Evolutionary conservation across 495 filamentous ascomycete genomes (phyloP), one percentile per base, ranked within the genome.

Genomic region (Penicillium ochrochloron): DNA sequence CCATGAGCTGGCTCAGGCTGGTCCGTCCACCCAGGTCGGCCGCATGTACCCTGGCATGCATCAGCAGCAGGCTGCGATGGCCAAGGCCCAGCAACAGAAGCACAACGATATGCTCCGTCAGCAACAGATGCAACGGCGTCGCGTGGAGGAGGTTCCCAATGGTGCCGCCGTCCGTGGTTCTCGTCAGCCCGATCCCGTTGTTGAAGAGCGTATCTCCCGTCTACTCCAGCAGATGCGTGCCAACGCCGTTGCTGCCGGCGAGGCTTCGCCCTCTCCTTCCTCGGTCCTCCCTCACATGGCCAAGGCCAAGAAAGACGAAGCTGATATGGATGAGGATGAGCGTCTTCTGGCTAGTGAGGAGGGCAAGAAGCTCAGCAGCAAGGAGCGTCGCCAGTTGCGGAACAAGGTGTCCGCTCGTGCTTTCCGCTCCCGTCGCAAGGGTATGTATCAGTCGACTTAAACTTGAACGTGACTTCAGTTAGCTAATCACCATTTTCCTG

Each of bases 251-350:
- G 71, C 81, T 8, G 79, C 84, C 0, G 85, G 88, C 52, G 80
- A 82, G 52, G 80, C 80, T 2, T 76, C 78, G 2, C 72, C 78
- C 1, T 78, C 80, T 1, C 79, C 82, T 14, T 79, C 78, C 25
- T 74, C 76, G 48, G 68, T 78, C 10, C 55, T 77, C 29, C 74
- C 77, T 10, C 81, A 86, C 34, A 80, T 87, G 53, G 77, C 85
- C 39, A 87, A 91, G 70, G 72, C 87, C 39, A 89, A 83, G 79
- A 99, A 98, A 83, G 92, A 97, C 44, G 92, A 97, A 72, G 92
- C 95, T 59, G 94, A 98, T 33, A 97, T 99, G 94, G 95, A 99
- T 76, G 93, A 97, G 74, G 95, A 99, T 69, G 95, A 98, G 83
- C 82, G 91, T 63, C 81, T 98, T 3, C 84, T 99, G 17, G 92